Base-by-base conservation (phyloP, 352 stramenopile genomes). In the Pythium utonaiense region DNA sequence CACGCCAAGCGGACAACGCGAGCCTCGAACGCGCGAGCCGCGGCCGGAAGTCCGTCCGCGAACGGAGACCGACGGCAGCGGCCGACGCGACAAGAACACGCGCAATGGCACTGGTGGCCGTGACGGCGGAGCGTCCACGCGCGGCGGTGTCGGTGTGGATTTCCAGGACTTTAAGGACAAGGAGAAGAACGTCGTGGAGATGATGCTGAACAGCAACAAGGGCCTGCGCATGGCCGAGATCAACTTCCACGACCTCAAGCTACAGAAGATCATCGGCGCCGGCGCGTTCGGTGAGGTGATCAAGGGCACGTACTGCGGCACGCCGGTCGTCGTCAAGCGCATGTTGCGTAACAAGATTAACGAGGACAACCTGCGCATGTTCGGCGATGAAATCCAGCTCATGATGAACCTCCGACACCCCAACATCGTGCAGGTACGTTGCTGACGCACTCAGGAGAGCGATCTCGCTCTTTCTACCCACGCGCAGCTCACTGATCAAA, bases 311-410 rank as follows among this genome's bases (percentile, higher is more conserved):
- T 95, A 94, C 74, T 93, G 83, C 66, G 86, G 86, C 61, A 95
- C 86, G 33, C 84, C 84, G 6, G 86, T 95, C 24, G 86, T 95
- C 27, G 81, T 94, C 59, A 95, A 95, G 73, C 83, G 84, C 30
- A 95, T 95, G 86, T 70, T 94, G 55, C 84, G 86, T 34, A 91
- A 89, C 68, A 94, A 95, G 73, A 95, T 95, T 53, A 88, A 87
- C 48, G 80, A 91, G 47, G 83, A 93, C 68, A 95, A 94, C 67
- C 53, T 95, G 62, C 76, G 83, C 56, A 95, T 94, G 84, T 95
- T 95, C 54, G 81, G 83, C 45, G 84, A 95, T 52, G 86, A 95
- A 54, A 93, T 95, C 64, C 83, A 94, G 75, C 78, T 95, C 64
- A 95, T 94, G 86, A 93, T 94, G 84, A 93, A 93, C 56, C 64